Base-by-base conservation (phyloP, 2,329 filamentous ascomycete genomes). In the Aspergillus luchuensis region DNA sequence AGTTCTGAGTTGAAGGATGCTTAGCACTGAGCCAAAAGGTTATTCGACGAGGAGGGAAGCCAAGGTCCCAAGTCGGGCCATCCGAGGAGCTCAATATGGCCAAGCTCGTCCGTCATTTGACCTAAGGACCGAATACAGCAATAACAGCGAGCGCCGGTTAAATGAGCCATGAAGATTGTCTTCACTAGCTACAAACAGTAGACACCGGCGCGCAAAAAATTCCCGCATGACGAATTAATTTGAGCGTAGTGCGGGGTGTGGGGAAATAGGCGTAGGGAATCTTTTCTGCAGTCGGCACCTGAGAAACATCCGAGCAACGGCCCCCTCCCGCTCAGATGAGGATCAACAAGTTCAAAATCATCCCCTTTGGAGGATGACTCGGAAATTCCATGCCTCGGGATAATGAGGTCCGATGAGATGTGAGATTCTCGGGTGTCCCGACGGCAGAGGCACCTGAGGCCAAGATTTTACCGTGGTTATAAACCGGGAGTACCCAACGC, bases 311-410 rank as follows among this genome's bases (percentile, higher is more conserved):
- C 41, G 21, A 21, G 23, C 8, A 45, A 21, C 41, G 17, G 41
- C 10, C 41, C 23, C 15, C 23, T 10, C 21, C 25, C 47, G 13
- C 23, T 15, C 7, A 25, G 17, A 30, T 10, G 30, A 17, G 25
- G 47, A 50, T 50, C 47, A 50, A 28, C 47, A 17, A 2, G 47
- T n/a, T 30, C 25, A 30, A 28, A n/a, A 10, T 13, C 25, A 3
- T 23, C 7, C 8, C 10, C 25, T 25, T 30, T 50, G 47, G 15
- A 30, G 6, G n/a, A 28, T 36, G 4, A 50, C 25, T 50, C 47
- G 47, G 47, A 19, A 50, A 19, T 50, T 30, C 47, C 47, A 50
- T n/a, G n/a, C 47, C 21, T 49, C 45, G 45, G 45, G 23, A 49
- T 4, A 49, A 49, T 10, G 45, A 17, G 21, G 13, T 13, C 45